A percentile compares a stretch with the other conserved stretches of the same genome.
Conservation (phyloP, 495 filamentous ascomycete species). For the Podospora sp. region DNA sequence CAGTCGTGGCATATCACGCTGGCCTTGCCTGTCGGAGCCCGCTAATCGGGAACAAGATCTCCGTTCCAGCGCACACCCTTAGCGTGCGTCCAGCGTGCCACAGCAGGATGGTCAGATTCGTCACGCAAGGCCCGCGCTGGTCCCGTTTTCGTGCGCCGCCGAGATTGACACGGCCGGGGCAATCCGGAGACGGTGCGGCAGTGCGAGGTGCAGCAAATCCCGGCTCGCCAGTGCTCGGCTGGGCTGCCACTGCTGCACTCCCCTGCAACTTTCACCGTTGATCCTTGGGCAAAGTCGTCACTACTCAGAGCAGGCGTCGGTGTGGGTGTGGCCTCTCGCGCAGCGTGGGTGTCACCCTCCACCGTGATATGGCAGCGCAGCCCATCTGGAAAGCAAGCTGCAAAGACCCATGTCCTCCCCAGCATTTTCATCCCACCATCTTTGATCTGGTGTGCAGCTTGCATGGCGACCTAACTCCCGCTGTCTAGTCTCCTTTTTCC, state of each 20-base stretch:
- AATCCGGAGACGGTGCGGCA: constrained; percentile 31
- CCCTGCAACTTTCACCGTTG: constrained; percentile 32
- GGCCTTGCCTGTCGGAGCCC: constrained; percentile 13
- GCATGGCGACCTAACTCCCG: constrained; percentile 33
- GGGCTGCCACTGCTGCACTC: constrained; percentile 16
- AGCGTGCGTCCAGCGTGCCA: constrained; percentile 27
- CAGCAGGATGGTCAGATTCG: constrained; percentile 30
- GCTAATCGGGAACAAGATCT: constrained; percentile 27
- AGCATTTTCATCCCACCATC: constrained; percentile 22
- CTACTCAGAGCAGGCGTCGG: constrained; percentile 27
- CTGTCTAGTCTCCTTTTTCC: constrained; percentile 10
- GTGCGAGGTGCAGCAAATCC: constrained; percentile 23
- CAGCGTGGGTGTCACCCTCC: constrained; percentile 20
- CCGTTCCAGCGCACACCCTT: constrained; percentile 22
- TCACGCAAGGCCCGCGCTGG: constrained; percentile 28
- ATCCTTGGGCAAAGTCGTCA: constrained; percentile 35
- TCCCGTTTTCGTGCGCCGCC: constrained; percentile 20
- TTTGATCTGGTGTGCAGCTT: constrained; percentile 27
- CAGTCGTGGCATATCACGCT: constrained; percentile 4
- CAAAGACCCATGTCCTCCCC: constrained; percentile 16
- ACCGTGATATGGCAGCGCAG: neutral
- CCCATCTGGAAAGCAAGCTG: constrained; percentile 14
- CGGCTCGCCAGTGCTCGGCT: neutral
- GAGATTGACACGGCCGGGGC: constrained; percentile 26
- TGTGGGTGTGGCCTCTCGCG: constrained; percentile 18